A percentile compares a stretch with the other conserved stretches of the same genome.
Evolutionary conservation across 768 basidiomycete species (phyloP).

Genomic region (Cystobasidium onofrii): DNA sequence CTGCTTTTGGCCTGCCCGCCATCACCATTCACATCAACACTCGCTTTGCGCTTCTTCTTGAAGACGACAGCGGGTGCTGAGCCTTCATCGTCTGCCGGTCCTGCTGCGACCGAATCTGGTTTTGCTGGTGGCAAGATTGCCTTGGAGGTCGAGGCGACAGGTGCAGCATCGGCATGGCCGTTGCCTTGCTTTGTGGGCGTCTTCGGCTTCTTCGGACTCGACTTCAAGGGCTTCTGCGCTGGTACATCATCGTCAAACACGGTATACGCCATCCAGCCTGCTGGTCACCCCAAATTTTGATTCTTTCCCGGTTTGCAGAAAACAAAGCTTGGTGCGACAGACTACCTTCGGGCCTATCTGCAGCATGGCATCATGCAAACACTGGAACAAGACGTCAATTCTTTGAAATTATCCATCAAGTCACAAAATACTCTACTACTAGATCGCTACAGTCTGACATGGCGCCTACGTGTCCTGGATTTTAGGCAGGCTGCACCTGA

Average conservation of each 20-base stretch:
- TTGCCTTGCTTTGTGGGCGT: not conserved
- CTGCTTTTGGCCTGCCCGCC: not conserved
- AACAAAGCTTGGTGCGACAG: not conserved
- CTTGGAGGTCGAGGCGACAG: constrained; percentile 7
- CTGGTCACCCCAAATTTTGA: not conserved
- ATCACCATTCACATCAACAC: not conserved
- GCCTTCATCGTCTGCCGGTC: not conserved
- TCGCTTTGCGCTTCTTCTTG: constrained; percentile 16
- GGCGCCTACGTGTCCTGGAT: too few relatives aligned
- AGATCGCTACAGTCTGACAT: too few relatives aligned
- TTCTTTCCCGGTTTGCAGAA: not conserved
- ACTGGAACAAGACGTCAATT: too few relatives aligned
- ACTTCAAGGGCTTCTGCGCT: not conserved
- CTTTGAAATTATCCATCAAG: too few relatives aligned
- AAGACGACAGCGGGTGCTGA: not conserved
- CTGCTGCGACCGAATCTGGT: not conserved
- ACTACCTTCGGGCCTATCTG: too few relatives aligned
- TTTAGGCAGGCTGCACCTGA: too few relatives aligned
- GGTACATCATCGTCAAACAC: not conserved
- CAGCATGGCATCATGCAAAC: too few relatives aligned
- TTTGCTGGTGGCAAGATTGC: not conserved
- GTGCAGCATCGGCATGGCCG: not conserved
- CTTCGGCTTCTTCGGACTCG: not conserved
- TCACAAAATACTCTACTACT: too few relatives aligned
- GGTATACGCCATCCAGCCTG: not conserved